A percentile compares a stretch with the other conserved stretches of the same genome.
phyloP scores from a whole-genome alignment of 371 early-diverging fungal genomes.

The Mucor irregularis region DNA sequence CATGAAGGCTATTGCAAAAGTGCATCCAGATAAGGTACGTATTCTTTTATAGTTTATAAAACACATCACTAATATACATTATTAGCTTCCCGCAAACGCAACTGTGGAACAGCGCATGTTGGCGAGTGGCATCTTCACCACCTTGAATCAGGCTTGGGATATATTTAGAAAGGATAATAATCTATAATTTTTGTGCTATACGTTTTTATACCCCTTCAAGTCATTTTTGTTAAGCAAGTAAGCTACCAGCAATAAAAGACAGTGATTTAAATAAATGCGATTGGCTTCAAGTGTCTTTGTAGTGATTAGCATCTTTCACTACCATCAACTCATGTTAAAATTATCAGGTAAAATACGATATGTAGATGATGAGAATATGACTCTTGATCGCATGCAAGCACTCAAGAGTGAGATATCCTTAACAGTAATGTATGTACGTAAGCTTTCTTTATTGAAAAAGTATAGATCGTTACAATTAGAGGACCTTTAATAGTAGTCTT shows the following conservation, averaged over 20 bases:
- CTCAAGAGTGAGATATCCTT: no score
- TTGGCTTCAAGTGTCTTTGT: no score
- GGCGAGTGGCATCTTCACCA: slow-evolving; percentile 78
- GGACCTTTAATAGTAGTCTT: no score
- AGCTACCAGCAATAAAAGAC: no score
- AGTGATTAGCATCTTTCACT: no score
- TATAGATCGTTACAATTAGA: no score
- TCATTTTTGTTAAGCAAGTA: not conserved
- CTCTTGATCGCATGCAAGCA: no score
- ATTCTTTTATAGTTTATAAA: not conserved
- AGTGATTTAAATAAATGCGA: no score
- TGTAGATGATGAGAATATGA: no score
- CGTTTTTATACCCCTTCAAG: not conserved
- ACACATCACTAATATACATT: not conserved
- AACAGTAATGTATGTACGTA: no score
- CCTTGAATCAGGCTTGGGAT: slow-evolving; percentile 91
- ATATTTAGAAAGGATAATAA: slow-evolving; percentile 57
- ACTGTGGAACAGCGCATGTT: slow-evolving; percentile 79
- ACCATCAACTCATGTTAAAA: not conserved
- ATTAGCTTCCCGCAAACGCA: slow-evolving; percentile 41
- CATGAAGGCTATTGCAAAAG: slow-evolving; percentile 89
- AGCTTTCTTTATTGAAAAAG: no score
- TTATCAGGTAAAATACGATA: no score
- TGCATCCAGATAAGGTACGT: slow-evolving; percentile 94
- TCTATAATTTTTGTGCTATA: not conserved